phyloP scores from a whole-genome alignment of 2,329 filamentous ascomycete genomes.

The Ophiostoma sp. region DNA sequence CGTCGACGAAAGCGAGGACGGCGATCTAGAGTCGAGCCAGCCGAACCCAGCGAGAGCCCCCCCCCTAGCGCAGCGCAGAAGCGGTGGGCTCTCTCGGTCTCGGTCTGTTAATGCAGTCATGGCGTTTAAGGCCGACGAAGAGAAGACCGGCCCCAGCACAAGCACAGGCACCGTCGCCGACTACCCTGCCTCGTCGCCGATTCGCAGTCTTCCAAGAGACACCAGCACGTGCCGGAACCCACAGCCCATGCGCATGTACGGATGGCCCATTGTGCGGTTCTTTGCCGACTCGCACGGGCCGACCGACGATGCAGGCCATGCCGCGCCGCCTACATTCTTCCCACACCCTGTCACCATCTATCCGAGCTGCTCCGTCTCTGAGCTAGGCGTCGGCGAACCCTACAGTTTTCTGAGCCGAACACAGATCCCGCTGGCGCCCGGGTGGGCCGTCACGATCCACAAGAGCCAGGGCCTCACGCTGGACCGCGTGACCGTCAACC shows the following conservation, averaged over 20 bases:
- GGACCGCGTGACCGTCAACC: slow-evolving; percentile 51
- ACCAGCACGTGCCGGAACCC: background rate
- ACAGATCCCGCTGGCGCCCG: slow-evolving; percentile 55
- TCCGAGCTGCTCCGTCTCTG: slow-evolving; percentile 45
- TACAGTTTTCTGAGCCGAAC: slow-evolving; percentile 49
- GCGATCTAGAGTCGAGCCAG: background rate
- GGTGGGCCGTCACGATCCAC: slow-evolving; percentile 60
- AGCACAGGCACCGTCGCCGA: background rate
- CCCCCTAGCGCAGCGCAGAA: background rate
- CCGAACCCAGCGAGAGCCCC: background rate
- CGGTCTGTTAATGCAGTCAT: background rate
- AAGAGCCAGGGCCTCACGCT: slow-evolving; percentile 60
- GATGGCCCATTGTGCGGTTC: slow-evolving; percentile 23
- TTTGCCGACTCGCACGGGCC: slow-evolving; percentile 41
- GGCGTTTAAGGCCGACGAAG: background rate
- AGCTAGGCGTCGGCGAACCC: slow-evolving; percentile 42
- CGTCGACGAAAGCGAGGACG: background rate
- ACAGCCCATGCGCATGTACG: background rate
- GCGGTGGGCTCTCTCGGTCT: background rate
- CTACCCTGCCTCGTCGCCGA: background rate
- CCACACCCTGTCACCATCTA: slow-evolving; percentile 39
- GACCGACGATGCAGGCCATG: slow-evolving; percentile 27
- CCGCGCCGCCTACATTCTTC: background rate
- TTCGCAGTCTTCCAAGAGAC: background rate
- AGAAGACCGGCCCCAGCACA: background rate